Evolutionary conservation across 1,284 basidiomycete genomes (phyloP).

Genomic region (Ceratobasidium papillatum): DNA sequence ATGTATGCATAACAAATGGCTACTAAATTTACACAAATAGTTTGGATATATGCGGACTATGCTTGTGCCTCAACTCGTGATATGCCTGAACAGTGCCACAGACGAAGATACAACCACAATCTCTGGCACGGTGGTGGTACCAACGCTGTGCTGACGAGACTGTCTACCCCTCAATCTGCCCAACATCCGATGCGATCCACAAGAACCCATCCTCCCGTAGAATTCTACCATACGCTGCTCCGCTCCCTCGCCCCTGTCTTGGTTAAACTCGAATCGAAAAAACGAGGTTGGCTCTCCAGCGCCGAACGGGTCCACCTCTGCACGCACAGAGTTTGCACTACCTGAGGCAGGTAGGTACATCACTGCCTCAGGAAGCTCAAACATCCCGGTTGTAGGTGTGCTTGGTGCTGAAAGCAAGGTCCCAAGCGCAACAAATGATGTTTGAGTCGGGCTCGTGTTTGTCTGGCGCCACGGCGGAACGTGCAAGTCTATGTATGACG

Average conservation of each 20-base stretch:
- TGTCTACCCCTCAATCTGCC: neutral
- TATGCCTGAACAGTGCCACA: neutral
- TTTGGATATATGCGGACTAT: neutral
- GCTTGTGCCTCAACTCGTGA: neutral
- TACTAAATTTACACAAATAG: neutral
- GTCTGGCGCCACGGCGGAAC: constrained; percentile 17
- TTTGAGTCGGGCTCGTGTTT: neutral
- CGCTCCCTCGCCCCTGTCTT: neutral
- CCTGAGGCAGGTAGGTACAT: constrained; percentile 30
- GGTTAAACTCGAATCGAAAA: constrained; percentile 10
- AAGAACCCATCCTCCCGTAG: neutral
- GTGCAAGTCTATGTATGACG: constrained; percentile 18
- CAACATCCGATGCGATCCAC: neutral
- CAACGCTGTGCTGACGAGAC: neutral
- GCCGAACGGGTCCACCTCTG: constrained; percentile 25
- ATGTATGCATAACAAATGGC: neutral
- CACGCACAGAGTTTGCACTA: constrained; percentile 1
- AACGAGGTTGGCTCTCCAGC: constrained; percentile 25
- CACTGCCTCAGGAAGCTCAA: neutral
- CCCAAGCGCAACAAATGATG: neutral
- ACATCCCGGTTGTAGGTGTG: neutral
- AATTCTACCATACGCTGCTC: neutral
- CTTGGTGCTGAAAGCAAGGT: neutral
- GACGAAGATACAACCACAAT: constrained; percentile 26
- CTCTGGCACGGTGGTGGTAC: neutral